Conservation (phyloP, 1,139 yeast species). For the Suhomyces terraborum region DNA sequence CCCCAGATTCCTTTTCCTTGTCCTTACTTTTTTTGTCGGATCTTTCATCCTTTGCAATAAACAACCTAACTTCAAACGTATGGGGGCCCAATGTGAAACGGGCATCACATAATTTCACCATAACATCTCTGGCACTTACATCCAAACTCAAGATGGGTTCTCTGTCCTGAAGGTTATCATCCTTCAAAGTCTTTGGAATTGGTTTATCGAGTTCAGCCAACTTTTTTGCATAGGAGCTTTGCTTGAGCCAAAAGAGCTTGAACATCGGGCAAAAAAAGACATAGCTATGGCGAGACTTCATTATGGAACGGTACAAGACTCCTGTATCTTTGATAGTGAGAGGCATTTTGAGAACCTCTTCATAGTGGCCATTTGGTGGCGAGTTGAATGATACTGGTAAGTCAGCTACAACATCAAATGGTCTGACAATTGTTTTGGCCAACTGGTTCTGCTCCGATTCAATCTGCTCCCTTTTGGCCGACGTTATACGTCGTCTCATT, state of each 20-base stretch:
- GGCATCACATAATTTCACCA: conserved; percentile 87
- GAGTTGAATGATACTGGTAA: conserved; percentile 67
- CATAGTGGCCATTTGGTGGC: conserved; percentile 58
- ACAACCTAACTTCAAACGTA: conserved; percentile 70
- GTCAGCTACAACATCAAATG: conserved; percentile 66
- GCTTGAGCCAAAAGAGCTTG: conserved; percentile 74
- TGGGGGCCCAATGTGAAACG: conserved; percentile 80
- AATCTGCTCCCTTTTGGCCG: conserved; percentile 49
- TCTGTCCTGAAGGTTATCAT: conserved; percentile 30
- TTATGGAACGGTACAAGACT: conserved; percentile 67
- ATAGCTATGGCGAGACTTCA: conserved; percentile 77
- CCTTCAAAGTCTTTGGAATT: conserved; percentile 28
- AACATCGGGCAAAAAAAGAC: conserved; percentile 70
- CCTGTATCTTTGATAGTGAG: conserved; percentile 73
- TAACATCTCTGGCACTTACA: conserved; percentile 73
- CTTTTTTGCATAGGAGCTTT: conserved; percentile 51
- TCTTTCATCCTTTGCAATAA: conserved; percentile 76
- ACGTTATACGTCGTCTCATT: conserved; percentile 48
- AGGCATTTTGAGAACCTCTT: conserved; percentile 60
- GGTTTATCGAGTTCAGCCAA: conserved; percentile 38
- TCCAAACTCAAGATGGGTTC: conserved; percentile 48
- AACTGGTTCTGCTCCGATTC: conserved; percentile 49
- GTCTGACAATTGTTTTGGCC: conserved; percentile 52
- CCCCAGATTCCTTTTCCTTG: conserved; percentile 18
- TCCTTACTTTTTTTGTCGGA: conserved; percentile 33